Base-by-base conservation (phyloP, 345 rosid genomes). In the Brassica nigra region DNA sequence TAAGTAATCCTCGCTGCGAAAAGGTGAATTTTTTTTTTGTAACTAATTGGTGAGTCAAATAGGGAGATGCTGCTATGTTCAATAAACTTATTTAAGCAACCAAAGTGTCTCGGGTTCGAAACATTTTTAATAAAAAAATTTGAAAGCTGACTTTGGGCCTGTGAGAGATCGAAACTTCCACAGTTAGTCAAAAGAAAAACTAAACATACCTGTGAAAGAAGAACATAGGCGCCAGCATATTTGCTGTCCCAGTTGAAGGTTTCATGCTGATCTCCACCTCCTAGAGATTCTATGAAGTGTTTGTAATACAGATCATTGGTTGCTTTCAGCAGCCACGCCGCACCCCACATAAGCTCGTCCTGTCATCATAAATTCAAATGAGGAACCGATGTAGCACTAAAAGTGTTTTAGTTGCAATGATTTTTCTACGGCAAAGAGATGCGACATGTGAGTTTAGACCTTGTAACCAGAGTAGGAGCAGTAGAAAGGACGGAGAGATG, bases 291-390 rank as follows among this genome's bases (percentile, higher is more conserved):
- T 31, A 94, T 47, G 42, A 89, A 77, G 27, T 90, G 87, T 79
- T 77, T 89, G 74, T 94, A 92, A 49, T 78, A 86, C 4, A 73
- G 81, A 47, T 91, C 76, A 73, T 90, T 92, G 6, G 97, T 90
- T 69, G 97, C 98, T 39, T 9, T 39, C 47, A 39, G 47, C 3
- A 39, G 47, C 98, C 98, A 94, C 8, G 97, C 86, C 0, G 90
- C 93, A 30, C 94, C 98, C 98, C 97, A 94, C 10, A 92, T 68
- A 31, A 94, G 81, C 73, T 94, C 98, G 78, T 94, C 98, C 96
- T 93, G 84, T 18, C 64, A 11, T 63, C 12, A 72, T 5, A 6
- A 23, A 31, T 31, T 31, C 34, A 31, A 31, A 31, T 31, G 34
- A 31, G 34, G 34, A 31, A 31, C 34, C 6, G 34, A 31, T 31